These are phyloP conservation scores for Nannizzia gypsea DNA, from an alignment of 2,329 filamentous ascomycete genomes.

Conservation along the genomic window DNA sequence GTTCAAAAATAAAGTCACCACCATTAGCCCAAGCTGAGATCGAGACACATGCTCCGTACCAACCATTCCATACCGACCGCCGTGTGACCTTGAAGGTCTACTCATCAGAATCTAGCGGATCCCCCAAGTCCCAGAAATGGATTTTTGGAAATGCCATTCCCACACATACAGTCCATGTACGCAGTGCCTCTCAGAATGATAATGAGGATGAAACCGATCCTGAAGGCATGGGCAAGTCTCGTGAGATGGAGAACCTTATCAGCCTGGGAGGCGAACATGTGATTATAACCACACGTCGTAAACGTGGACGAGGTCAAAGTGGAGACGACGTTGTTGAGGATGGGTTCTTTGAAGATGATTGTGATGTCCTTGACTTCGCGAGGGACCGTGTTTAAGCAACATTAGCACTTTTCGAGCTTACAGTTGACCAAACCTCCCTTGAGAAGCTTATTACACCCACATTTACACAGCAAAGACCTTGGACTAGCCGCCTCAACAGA, in stretches of 20 bases:
- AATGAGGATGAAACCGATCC: conserved; percentile 28
- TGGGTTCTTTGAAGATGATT: conserved; percentile 84
- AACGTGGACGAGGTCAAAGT: conserved; percentile 34
- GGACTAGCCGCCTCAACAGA: not conserved
- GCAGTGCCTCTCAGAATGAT: conserved; percentile 30
- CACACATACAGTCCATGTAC: conserved; percentile 36
- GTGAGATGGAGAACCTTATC: conserved; percentile 37
- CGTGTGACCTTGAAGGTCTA: conserved; percentile 69
- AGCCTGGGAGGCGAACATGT: conserved; percentile 58
- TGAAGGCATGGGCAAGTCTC: conserved; percentile 20
- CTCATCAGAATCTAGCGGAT: conserved; percentile 26
- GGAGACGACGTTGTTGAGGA: conserved; percentile 39
- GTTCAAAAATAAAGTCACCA: conserved; percentile 35
- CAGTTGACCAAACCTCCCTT: not conserved
- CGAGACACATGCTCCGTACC: conserved; percentile 89
- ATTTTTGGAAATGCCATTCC: conserved; percentile 43
- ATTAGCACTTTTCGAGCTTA: too few species aligned
- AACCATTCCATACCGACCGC: conserved; percentile 87
- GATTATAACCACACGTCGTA: conserved; percentile 66
- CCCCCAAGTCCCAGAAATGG: conserved; percentile 35
- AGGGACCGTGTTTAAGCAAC: conserved; percentile 38
- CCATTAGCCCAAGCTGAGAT: conserved; percentile 72
- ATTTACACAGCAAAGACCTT: not conserved
- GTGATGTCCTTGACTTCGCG: conserved; percentile 81
- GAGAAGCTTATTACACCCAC: not conserved